These are phyloP conservation scores for Ramalina intermedia DNA, from an alignment of 495 filamentous ascomycete species.

Conservation along the genomic window DNA sequence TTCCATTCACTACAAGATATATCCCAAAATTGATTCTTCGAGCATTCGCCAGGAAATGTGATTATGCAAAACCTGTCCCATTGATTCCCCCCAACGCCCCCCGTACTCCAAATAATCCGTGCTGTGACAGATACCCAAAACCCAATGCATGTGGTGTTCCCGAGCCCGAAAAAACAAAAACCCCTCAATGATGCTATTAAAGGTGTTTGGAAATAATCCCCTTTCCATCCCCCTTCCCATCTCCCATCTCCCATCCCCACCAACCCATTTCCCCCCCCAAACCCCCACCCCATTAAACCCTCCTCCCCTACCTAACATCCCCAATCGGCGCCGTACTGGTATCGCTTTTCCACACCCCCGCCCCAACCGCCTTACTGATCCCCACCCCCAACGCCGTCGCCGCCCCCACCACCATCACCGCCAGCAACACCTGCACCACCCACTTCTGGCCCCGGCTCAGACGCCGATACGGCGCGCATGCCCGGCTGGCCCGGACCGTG, in stretches of 20 bases:
- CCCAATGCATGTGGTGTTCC: no score
- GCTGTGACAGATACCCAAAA: no score
- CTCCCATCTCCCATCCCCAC: not conserved
- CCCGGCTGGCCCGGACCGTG: slow-evolving; percentile 9
- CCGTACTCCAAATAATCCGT: no score
- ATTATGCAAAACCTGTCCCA: no score
- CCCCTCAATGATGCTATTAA: no score
- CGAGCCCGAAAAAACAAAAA: no score
- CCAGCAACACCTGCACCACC: slow-evolving; percentile 36
- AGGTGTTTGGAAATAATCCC: not conserved
- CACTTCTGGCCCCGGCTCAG: slow-evolving; percentile 37
- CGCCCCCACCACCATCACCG: slow-evolving; percentile 39
- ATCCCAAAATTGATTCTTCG: no score
- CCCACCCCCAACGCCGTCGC: slow-evolving; percentile 50
- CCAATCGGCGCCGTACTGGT: slow-evolving; percentile 18
- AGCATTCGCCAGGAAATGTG: no score
- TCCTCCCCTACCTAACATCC: not conserved
- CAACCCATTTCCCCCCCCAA: not conserved
- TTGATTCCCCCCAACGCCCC: no score
- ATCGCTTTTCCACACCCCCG: slow-evolving; percentile 35
- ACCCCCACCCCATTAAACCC: not conserved
- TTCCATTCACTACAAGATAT: no score
- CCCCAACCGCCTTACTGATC: slow-evolving; percentile 45
- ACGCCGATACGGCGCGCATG: slow-evolving; percentile 27
- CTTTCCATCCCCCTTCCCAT: not conserved